Conservation (phyloP, 2,329 filamentous ascomycete species). For the Epicoccum sorghinum region DNA sequence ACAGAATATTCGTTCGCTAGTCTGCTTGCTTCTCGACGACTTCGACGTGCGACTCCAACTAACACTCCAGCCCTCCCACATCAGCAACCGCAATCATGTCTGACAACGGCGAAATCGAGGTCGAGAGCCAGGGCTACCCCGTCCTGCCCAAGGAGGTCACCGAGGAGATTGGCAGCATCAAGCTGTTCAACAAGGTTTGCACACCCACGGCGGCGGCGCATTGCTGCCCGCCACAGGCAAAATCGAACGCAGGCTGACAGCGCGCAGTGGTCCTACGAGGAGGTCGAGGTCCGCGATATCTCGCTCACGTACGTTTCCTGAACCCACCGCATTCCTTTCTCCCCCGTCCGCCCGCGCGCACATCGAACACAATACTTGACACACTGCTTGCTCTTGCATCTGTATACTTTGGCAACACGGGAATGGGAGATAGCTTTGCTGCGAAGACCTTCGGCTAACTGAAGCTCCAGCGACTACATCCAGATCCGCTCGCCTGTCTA, state of each 20-base stretch:
- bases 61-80: conserved; percentile 32
- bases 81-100: conserved; percentile 68
- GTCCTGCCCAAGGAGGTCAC: conserved; percentile 93
- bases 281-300: conserved; percentile 99
- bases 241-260: conserved; percentile 20
- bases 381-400: conserved; percentile 2
- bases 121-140: conserved; percentile 77
- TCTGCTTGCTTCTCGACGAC: not conserved
- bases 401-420: conserved; percentile 23
- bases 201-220: conserved; percentile 14
- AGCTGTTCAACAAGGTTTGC: conserved; percentile 86
- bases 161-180: conserved; percentile 87
- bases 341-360: conserved; percentile 12
- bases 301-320: conserved; percentile 86
- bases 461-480: conserved; percentile 86
- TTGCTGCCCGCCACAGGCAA: conserved; percentile 2
- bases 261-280: conserved; percentile 82
- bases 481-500: conserved; percentile 99
- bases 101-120: conserved; percentile 90
- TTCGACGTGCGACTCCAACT: conserved; percentile 16
- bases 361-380: conserved; percentile 13
- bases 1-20: conserved; percentile 17
- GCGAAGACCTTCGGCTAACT: conserved; percentile 40
- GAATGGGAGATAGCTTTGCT: conserved; percentile 23
- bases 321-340: conserved; percentile 6